Evolutionary conservation across 495 filamentous ascomycete genomes (phyloP), one percentile per base, ranked within the genome.

Genomic region (Daldinia caldariorum): DNA sequence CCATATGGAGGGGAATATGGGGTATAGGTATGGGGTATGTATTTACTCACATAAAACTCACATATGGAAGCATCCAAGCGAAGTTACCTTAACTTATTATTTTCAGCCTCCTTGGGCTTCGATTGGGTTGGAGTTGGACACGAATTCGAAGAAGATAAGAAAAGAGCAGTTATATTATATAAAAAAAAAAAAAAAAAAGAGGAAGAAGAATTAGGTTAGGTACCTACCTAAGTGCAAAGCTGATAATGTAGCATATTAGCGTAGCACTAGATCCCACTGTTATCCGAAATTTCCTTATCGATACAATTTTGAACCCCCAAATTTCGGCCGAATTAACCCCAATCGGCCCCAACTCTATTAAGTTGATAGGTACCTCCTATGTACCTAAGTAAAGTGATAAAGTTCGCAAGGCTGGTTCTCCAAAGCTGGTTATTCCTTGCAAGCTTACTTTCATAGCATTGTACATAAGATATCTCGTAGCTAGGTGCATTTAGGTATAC

Each of bases 201-300:
- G 38, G n/a, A n/a, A 38, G n/a, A 34, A 58, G 31, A 65, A 58
- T n/a, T n/a, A n/a, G n/a, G n/a, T n/a, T n/a, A n/a, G n/a, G n/a
- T n/a, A n/a, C n/a, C n/a, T n/a, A n/a, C n/a, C n/a, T n/a, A n/a
- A n/a, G n/a, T n/a, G n/a, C n/a, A n/a, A n/a, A n/a, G n/a, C n/a
- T n/a, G n/a, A n/a, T n/a, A n/a, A 31, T 12, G 49, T 51, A 51
- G 53, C 31, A 56, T 22, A 9, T 35, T 31, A 55, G 32, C 67
- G 69, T 72, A 61, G 56, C 49, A 72, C 61, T 13, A 72, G 61
- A 72, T 72, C 70, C 70, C 31, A 68, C 65, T 22, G 50, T 65
- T 18, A 37, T 66, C 68, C 58, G 63, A 71, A 58, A n/a, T 31
- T 66, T 26, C 53, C 63, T 71, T 71, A 71, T 71, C 68, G 68